phyloP scores from a whole-genome alignment of 2,329 filamentous ascomycete species.

The Colletotrichum gigasporum region DNA sequence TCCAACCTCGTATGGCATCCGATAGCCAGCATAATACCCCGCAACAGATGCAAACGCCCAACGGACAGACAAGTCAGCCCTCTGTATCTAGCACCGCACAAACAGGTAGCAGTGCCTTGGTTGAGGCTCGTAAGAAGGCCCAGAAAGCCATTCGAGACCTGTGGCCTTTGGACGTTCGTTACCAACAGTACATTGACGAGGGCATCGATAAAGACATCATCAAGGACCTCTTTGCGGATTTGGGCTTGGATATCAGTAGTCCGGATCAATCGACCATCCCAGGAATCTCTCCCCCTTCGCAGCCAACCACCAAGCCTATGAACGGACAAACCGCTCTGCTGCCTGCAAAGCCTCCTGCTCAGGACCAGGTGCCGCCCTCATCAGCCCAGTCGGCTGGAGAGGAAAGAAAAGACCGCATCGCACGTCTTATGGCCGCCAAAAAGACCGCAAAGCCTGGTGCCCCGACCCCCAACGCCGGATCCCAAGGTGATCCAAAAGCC shows the following conservation, averaged over 20 bases:
- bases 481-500: neutral
- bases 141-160: conserved; percentile 74
- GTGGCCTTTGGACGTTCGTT: conserved; percentile 74
- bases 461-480: conserved; percentile 15
- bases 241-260: conserved; percentile 64
- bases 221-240: conserved; percentile 71
- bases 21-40: neutral
- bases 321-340: neutral
- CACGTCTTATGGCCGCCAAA: conserved; percentile 77
- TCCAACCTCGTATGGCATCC: conserved; percentile 37
- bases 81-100: neutral
- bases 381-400: conserved; percentile 53
- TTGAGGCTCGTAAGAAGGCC: conserved; percentile 65
- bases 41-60: too few species aligned
- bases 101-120: conserved; percentile 32
- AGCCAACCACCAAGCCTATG: neutral
- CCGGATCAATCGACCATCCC: conserved; percentile 20
- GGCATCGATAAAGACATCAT: conserved; percentile 74
- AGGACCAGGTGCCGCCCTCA: neutral
- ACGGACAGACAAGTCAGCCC: neutral
- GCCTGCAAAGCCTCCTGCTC: neutral
- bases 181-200: conserved; percentile 77
- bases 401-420: conserved; percentile 80
- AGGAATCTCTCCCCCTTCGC: neutral
- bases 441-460: conserved; percentile 65